Base-by-base conservation (phyloP, 257 asterid genomes). In the Henckelia pumila region DNA sequence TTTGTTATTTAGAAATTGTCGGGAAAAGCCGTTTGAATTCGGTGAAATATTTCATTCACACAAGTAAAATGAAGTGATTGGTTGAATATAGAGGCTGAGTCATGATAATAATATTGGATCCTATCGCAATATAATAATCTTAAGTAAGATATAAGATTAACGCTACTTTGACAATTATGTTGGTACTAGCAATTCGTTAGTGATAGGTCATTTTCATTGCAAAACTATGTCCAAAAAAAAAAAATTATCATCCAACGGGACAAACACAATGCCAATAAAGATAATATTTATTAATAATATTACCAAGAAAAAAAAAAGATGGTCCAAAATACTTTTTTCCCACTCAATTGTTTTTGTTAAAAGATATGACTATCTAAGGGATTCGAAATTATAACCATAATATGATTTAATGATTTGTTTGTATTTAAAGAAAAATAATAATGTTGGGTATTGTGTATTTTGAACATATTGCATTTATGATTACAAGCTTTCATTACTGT, bases 141-240 rank as follows among this genome's bases (percentile, higher is more conserved):
- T 40, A 3, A 37, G 59, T 74, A 21, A 21, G 50, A 40, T 40
- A n/a, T n/a, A n/a, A 3, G 56, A 74, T 0, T 58, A 58, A 52
- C 63, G 50, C 56, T 47, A 26, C 63, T 62, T 67, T 10, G 40
- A 63, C 78, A 11, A 63, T 20, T 57, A 56, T 21, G 61, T 6
- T 33, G 33, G n/a, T 8, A 56, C 30, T 13, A 60, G 24, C 16
- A 25, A 50, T 67, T 67, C 62, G 60, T 62, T 61, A 53, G 56
- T 74, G 57, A 64, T 17, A 9, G 25, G 69, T 75, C 75, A 20
- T 68, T 64, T 35, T 75, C 71, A 11, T 40, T 52, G 9, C 69
- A n/a, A 64, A 29, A 24, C 20, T 33, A 50, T 10, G 26, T 1
- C 21, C 3, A 55, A 9, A 23, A 23, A 23, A 52, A 20, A 33